Evolutionary conservation across 257 asterid genomes (phyloP), one percentile per base, ranked within the genome.

Genomic region (Oldenlandia corymbosa): DNA sequence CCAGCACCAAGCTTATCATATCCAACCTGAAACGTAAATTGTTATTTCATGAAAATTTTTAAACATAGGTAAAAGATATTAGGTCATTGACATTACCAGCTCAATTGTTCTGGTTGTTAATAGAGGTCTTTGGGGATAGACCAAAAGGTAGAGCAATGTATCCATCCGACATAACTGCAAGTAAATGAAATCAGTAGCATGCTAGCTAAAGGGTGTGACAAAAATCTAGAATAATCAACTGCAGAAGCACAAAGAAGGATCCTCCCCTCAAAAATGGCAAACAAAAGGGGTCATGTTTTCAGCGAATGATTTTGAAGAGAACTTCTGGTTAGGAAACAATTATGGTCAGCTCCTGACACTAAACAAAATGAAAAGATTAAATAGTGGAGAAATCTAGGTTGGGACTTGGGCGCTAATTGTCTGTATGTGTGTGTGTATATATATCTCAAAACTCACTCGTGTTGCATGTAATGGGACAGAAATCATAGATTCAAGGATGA

Each of bases 1-100:
- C 99, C 99, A 47, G 99, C 99, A 60, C 99, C 99, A 46, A 92
- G 84, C 71, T 92, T 92, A 76, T 92, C 99, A 76, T 76, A 92
- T 26, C 67, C 62, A 61, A 92, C 91, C 97, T 90, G 83, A 51
- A 60, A 73, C 58, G 17, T 37, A 32, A 47, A 67, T 34, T 36
- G 75, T 52, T 62, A 68, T 49, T 65, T 31, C 56, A 71, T 56
- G 24, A 41, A 10, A 27, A 23, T 37, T 41, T 36, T 60, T 30
- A 56, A 60, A 12, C 47, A 18, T 21, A 70, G 34, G 43, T 34
- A 49, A 9, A 34, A 49, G n/a, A n/a, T n/a, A n/a, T 23, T 69
- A 62, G 37, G 57, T 60, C 50, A 48, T 54, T 66, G 67, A 64
- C 48, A 83, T 92, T 67, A 90, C 97, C 96, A 92, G 85, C 87